A percentile compares a stretch with the other conserved stretches of the same genome.
phyloP scores from a whole-genome alignment of 1,139 yeast genomes.

The Arxiozyma slooffiae region DNA sequence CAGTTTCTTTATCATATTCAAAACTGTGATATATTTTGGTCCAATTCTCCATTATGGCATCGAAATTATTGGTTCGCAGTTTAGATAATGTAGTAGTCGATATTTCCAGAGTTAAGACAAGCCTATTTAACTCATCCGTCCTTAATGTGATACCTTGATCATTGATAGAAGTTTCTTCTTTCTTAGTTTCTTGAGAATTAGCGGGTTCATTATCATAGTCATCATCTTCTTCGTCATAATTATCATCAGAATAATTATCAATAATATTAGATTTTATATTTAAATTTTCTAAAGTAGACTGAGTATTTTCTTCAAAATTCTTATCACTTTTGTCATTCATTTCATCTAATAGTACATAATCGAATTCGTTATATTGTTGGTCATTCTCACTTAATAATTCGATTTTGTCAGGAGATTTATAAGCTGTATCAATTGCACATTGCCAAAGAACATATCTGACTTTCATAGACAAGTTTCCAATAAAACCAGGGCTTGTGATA shows the following conservation, averaged over 20 bases:
- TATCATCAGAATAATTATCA: slow-evolving; percentile 8
- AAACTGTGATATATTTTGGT: slow-evolving; percentile 69
- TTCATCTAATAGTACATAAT: slow-evolving; percentile 16
- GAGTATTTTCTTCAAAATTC: slow-evolving; percentile 6
- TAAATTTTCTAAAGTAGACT: neutral
- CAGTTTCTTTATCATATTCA: slow-evolving; percentile 73
- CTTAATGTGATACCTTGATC: slow-evolving; percentile 6
- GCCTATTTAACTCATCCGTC: slow-evolving; percentile 30
- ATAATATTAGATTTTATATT: neutral
- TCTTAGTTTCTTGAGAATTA: neutral
- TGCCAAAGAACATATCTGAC: slow-evolving; percentile 65
- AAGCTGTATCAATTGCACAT: slow-evolving; percentile 54
- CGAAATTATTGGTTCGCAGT: slow-evolving; percentile 22
- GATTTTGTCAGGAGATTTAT: slow-evolving; percentile 20
- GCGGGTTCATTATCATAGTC: slow-evolving; percentile 8
- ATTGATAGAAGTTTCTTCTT: neutral
- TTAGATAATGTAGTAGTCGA: slow-evolving; percentile 25
- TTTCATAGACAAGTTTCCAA: slow-evolving; percentile 50
- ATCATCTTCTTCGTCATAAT: slow-evolving; percentile 22
- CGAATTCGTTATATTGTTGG: slow-evolving; percentile 14
- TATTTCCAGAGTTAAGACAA: slow-evolving; percentile 26
- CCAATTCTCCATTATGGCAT: slow-evolving; percentile 37
- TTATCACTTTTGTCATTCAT: slow-evolving; percentile 27
- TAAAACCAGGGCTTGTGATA: slow-evolving; percentile 42
- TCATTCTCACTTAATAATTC: slow-evolving; percentile 22